A percentile compares a stretch with the other conserved stretches of the same genome.
These are phyloP conservation scores for Gamsiella multidivaricata DNA, from an alignment of 192 early-diverging fungal genomes.

Conservation along the genomic window DNA sequence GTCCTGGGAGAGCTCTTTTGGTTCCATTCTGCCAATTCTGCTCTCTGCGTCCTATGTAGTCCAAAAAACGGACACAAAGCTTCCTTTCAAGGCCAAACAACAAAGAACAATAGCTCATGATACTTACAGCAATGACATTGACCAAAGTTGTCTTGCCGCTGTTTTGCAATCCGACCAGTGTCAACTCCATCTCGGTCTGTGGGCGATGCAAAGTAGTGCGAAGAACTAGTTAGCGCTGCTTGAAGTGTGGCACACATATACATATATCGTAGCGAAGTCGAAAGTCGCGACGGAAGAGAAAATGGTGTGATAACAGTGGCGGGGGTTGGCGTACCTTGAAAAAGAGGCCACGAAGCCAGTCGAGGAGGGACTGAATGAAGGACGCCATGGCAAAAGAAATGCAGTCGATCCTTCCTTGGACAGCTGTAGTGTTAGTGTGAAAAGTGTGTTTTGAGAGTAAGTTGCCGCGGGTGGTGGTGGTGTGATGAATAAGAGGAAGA, in stretches of 20 bases:
- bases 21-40: no score
- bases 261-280: no score
- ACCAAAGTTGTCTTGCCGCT: conserved; percentile 90
- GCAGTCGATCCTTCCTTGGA: not conserved
- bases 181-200: conserved; percentile 89
- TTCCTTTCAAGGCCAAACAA: no score
- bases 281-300: not conserved
- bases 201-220: not conserved
- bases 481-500: conserved; percentile 1
- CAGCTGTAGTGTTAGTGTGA: not conserved
- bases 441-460: not conserved
- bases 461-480: not conserved
- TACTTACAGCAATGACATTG: conserved; percentile 87
- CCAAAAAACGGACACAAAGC: no score
- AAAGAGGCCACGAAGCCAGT: conserved; percentile 83
- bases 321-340: conserved; percentile 69
- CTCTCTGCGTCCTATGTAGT: no score
- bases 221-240: no score
- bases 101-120: no score
- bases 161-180: conserved; percentile 88
- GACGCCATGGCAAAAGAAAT: conserved; percentile 59
- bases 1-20: no score
- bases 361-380: conserved; percentile 65
- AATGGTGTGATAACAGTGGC: not conserved
- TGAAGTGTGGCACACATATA: not conserved